A percentile compares a stretch with the other conserved stretches of the same genome.
phyloP scores from a whole-genome alignment of 2,329 filamentous ascomycete species.

The Calonectria pseudoreteaudii region DNA sequence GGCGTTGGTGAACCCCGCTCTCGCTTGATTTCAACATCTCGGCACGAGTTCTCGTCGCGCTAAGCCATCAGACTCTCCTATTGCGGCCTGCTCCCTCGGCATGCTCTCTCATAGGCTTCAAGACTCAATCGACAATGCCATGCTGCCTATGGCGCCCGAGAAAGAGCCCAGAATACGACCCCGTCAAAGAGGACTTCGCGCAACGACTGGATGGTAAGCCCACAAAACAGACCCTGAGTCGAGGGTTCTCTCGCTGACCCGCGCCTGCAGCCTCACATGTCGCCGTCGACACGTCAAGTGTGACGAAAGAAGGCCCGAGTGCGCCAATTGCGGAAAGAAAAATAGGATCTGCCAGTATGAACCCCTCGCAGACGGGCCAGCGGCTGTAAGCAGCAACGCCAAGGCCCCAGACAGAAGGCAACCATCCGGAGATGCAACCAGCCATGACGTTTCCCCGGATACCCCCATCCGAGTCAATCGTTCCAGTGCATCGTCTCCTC shows the following conservation, averaged over 20 bases:
- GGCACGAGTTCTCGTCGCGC: neutral
- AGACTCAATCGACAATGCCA: neutral
- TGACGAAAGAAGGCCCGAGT: neutral
- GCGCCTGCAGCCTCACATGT: neutral
- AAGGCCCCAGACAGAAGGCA: neutral
- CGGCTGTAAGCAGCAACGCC: neutral
- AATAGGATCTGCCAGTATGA: neutral
- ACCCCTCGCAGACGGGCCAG: neutral
- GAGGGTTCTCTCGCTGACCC: neutral
- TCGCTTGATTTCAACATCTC: neutral
- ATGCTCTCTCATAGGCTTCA: neutral
- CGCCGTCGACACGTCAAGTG: slow-evolving; percentile 4
- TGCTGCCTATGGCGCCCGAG: neutral
- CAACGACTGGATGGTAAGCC: neutral
- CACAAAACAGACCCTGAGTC: neutral
- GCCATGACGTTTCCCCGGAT: neutral
- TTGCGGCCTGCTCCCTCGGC: neutral
- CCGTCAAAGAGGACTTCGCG: neutral
- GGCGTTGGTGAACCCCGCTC: neutral
- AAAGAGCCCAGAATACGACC: neutral
- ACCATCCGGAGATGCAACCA: neutral
- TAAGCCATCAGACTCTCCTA: neutral
- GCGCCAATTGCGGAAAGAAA: slow-evolving; percentile 3
- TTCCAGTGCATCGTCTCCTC: neutral
- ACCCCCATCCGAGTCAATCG: neutral